These are phyloP conservation scores for Polychaeton citri DNA, from an alignment of 2,329 filamentous ascomycete genomes.

Conservation along the genomic window DNA sequence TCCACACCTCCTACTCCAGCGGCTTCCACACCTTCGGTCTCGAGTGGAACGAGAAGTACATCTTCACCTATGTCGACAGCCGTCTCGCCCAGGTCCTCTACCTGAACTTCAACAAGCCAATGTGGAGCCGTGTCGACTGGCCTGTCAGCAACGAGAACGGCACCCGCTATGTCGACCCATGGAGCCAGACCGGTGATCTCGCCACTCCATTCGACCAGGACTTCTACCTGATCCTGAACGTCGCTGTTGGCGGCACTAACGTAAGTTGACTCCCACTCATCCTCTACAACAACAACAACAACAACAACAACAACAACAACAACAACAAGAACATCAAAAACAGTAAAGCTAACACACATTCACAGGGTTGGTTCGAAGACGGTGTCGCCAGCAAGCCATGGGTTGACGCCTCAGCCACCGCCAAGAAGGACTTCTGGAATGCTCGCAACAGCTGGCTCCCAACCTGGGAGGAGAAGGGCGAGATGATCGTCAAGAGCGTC, in stretches of 20 bases:
- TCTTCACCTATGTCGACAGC: constrained; percentile 76
- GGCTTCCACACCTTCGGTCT: constrained; percentile 66
- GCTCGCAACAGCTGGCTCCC: constrained; percentile 23
- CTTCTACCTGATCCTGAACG: constrained; percentile 29
- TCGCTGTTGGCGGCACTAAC: constrained; percentile 26
- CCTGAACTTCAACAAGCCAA: constrained; percentile 37
- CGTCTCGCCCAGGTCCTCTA: constrained; percentile 70
- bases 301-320: no score
- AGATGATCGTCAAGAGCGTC: constrained; percentile 27
- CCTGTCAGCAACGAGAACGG: constrained; percentile 21
- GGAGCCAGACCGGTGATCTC: constrained; percentile 22
- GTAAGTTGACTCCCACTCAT: neutral
- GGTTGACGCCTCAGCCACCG: constrained; percentile 54
- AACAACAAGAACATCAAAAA: no score
- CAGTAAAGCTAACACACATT: neutral
- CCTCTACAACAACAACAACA: constrained; percentile 20
- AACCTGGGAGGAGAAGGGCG: constrained; percentile 24
- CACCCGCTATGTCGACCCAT: constrained; percentile 24
- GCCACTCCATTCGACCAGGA: constrained; percentile 28
- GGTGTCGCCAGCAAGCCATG: constrained; percentile 61
- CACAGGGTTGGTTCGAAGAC: constrained; percentile 63
- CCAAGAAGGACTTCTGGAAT: constrained; percentile 66
- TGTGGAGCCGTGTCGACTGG: constrained; percentile 27
- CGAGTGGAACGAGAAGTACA: constrained; percentile 78
- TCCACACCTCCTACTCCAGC: constrained; percentile 59